Evolutionary conservation across 2,329 filamentous ascomycete genomes (phyloP).

Genomic region (Microascus cirrosus): DNA sequence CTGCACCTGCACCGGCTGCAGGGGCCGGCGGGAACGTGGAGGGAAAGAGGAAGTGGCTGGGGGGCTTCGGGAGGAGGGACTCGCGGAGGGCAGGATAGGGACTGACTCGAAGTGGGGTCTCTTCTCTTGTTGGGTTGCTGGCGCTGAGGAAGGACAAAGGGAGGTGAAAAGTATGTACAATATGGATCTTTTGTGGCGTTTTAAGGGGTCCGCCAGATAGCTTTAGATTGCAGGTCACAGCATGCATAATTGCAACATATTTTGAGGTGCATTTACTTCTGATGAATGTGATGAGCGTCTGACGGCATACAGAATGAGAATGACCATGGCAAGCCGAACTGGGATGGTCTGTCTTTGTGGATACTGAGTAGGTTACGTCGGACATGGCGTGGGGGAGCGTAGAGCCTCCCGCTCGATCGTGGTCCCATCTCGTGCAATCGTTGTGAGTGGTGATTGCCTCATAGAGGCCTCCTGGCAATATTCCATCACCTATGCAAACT

Average conservation of each 20-base stretch:
- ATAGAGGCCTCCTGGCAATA: no score
- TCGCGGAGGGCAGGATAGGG: slow-evolving; percentile 13
- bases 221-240: background rate
- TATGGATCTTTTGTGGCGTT: no score
- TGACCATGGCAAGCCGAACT: no score
- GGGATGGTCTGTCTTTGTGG: no score
- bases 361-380: no score
- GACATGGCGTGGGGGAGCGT: no score
- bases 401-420: no score
- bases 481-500: no score
- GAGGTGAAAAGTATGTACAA: no score
- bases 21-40: slow-evolving; percentile 4
- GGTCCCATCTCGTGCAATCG: no score
- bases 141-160: background rate
- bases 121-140: background rate
- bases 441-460: no score
- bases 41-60: slow-evolving; percentile 17
- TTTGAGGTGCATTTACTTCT: background rate
- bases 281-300: background rate
- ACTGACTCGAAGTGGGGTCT: background rate
- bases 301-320: no score
- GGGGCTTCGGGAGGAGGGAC: slow-evolving; percentile 17
- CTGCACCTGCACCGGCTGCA: background rate
- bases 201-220: background rate
- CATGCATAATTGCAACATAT: background rate